Conservation (phyloP, 1,284 basidiomycete species). For the Leccinum griseonigrum region DNA sequence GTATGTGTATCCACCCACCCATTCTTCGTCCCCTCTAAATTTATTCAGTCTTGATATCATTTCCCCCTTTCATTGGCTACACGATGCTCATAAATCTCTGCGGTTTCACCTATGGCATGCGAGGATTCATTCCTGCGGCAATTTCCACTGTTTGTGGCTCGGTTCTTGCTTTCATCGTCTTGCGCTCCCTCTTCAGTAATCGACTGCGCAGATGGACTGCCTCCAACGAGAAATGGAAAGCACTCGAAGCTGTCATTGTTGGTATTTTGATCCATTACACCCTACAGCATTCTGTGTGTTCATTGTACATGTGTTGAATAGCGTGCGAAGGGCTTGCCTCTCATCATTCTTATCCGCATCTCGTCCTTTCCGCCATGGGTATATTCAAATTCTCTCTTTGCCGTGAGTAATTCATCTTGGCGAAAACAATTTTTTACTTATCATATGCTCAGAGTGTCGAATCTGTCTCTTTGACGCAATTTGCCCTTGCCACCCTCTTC, state of each 20-base stretch:
- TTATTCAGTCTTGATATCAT: slow-evolving; percentile 57
- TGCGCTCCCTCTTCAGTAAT: slow-evolving; percentile 59
- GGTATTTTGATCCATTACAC: slow-evolving; percentile 28
- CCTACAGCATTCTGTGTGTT: slow-evolving; percentile 1
- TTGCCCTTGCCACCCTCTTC: slow-evolving; percentile 68
- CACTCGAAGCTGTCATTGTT: slow-evolving; percentile 74
- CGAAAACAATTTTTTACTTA: not conserved
- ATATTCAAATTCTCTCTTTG: slow-evolving; percentile 76
- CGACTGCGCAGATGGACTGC: slow-evolving; percentile 57
- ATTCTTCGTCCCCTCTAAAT: slow-evolving; percentile 9
- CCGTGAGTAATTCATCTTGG: slow-evolving; percentile 46
- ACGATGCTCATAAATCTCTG: slow-evolving; percentile 64
- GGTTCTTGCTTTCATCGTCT: slow-evolving; percentile 57
- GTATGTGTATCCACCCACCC: slow-evolving; percentile 37
- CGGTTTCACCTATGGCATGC: slow-evolving; percentile 81
- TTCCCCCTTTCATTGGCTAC: slow-evolving; percentile 80
- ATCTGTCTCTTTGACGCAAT: slow-evolving; percentile 71
- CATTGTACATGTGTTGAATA: slow-evolving; percentile 27
- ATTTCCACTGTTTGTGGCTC: slow-evolving; percentile 66
- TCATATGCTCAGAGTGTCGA: slow-evolving; percentile 58
- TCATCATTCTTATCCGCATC: slow-evolving; percentile 78
- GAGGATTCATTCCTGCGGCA: slow-evolving; percentile 66
- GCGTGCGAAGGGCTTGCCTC: slow-evolving; percentile 67
- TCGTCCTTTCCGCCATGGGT: slow-evolving; percentile 84
- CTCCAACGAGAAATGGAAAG: slow-evolving; percentile 70